A percentile compares a stretch with the other conserved stretches of the same genome.
phyloP scores from a whole-genome alignment of 164 flowering plant genomes.

The Brasenia schreberi region DNA sequence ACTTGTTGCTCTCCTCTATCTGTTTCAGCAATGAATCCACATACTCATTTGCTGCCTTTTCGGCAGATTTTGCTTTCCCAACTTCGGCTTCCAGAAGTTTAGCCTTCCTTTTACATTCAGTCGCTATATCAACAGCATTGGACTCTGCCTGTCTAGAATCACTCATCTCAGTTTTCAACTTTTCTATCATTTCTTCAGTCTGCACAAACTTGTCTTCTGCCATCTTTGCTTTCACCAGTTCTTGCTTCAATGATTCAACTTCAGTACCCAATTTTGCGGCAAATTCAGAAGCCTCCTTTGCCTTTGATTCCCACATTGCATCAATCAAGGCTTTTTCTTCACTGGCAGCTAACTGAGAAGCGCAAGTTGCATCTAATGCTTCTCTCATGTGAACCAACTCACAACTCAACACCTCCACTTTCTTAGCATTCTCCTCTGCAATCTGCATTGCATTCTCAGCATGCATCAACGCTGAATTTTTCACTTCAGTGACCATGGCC shows the following conservation, averaged over 20 bases:
- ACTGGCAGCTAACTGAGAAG: not conserved
- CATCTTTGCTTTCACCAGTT: constrained; percentile 15
- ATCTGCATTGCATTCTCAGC: constrained; percentile 87
- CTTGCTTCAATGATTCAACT: constrained; percentile 40
- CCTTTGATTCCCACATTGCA: constrained; percentile 35
- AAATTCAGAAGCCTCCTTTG: constrained; percentile 29
- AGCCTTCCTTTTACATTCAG: constrained; percentile 49
- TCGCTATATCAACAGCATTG: constrained; percentile 42
- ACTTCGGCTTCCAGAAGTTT: constrained; percentile 36
- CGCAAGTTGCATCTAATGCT: not conserved
- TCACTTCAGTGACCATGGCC: constrained; percentile 56
- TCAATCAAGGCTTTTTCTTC: constrained; percentile 44
- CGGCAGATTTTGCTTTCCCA: constrained; percentile 42
- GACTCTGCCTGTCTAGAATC: constrained; percentile 65
- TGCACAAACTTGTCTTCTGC: constrained; percentile 11
- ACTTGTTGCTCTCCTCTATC: constrained; percentile 50
- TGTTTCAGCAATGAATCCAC: constrained; percentile 54
- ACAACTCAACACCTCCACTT: constrained; percentile 51
- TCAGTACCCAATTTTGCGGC: constrained; percentile 36
- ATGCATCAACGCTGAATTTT: constrained; percentile 63
- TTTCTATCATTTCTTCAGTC: constrained; percentile 8
- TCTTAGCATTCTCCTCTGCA: constrained; percentile 71
- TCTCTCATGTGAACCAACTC: constrained; percentile 39
- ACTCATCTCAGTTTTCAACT: constrained; percentile 57
- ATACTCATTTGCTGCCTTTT: constrained; percentile 65